Conservation (phyloP, 2,329 filamentous ascomycete species). For the Arthrobotrys pseudoclavata region DNA sequence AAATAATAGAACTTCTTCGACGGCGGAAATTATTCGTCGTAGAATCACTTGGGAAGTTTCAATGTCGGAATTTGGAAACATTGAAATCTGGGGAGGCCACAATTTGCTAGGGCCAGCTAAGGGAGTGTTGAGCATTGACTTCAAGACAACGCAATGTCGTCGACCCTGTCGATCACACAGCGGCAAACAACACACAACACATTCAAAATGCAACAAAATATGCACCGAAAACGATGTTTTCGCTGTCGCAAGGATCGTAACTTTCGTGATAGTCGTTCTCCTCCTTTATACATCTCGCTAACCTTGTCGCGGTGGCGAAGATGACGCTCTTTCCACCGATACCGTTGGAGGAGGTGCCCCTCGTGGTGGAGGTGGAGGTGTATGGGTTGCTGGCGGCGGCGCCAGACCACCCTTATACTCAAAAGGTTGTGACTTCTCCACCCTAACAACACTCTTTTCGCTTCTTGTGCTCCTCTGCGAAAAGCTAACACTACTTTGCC, state of each 20-base stretch:
- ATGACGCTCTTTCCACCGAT: slow-evolving; percentile 25
- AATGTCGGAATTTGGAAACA: slow-evolving; percentile 11
- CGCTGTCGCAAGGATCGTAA: slow-evolving; percentile 3
- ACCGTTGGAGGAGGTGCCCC: slow-evolving; percentile 17
- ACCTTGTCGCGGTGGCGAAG: slow-evolving; percentile 13
- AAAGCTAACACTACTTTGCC: slow-evolving; percentile 14
- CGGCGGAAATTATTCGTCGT: background rate
- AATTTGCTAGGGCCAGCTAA: background rate
- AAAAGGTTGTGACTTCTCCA: slow-evolving; percentile 47
- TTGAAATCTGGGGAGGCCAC: background rate
- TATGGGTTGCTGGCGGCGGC: slow-evolving; percentile 3
- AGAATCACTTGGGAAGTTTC: background rate
- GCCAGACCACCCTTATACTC: slow-evolving; percentile 10
- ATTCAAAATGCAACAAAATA: slow-evolving; percentile 26
- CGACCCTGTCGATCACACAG: background rate
- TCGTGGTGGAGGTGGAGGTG: background rate
- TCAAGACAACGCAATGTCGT: slow-evolving; percentile 36
- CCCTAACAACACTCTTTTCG: background rate
- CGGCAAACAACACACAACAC: slow-evolving; percentile 34
- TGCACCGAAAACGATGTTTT: background rate
- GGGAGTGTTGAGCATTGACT: slow-evolving; percentile 1
- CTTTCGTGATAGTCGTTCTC: background rate
- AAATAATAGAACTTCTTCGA: slow-evolving; percentile 1
- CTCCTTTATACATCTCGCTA: background rate
- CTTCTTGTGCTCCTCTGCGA: slow-evolving; percentile 36